phyloP scores from a whole-genome alignment of 2,329 filamentous ascomycete species.

The Leptographium lundbergii region DNA sequence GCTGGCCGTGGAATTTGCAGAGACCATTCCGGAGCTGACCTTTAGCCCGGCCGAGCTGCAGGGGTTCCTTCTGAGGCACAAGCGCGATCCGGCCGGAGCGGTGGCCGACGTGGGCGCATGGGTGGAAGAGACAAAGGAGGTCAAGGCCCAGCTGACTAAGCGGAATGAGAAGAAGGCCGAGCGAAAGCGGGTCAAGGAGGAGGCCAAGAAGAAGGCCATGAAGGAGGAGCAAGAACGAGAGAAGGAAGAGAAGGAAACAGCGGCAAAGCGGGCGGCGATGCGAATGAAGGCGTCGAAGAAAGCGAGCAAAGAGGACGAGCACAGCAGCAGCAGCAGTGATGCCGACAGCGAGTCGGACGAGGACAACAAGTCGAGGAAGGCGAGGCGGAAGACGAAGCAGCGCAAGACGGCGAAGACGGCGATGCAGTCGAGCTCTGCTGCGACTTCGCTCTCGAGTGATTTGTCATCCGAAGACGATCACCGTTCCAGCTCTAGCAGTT shows the following conservation, averaged over 20 bases:
- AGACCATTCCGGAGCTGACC: slow-evolving; percentile 37
- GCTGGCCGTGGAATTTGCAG: slow-evolving; percentile 36
- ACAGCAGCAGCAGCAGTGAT: not conserved
- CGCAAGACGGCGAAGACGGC: not conserved
- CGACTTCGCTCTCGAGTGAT: not conserved
- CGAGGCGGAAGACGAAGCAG: not conserved
- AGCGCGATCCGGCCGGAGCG: slow-evolving; percentile 36
- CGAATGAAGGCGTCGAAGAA: not conserved
- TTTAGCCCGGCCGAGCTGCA: slow-evolving; percentile 51
- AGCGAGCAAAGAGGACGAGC: not conserved
- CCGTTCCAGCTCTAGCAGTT: not conserved
- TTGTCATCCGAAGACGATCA: not conserved
- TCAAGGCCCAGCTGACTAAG: slow-evolving; percentile 30
- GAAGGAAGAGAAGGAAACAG: slow-evolving; percentile 3
- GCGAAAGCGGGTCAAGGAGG: slow-evolving; percentile 21
- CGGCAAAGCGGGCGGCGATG: not conserved
- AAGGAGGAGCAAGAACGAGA: slow-evolving; percentile 11
- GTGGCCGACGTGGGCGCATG: slow-evolving; percentile 34
- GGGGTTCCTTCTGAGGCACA: slow-evolving; percentile 43
- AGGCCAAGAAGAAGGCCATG: slow-evolving; percentile 15
- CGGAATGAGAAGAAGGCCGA: slow-evolving; percentile 27
- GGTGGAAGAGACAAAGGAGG: slow-evolving; percentile 34
- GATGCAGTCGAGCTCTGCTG: not conserved
- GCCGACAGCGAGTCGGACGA: not conserved
- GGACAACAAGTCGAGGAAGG: not conserved